Base-by-base conservation (phyloP, 1,139 yeast genomes). In the Debaryomyces nepalensis region DNA sequence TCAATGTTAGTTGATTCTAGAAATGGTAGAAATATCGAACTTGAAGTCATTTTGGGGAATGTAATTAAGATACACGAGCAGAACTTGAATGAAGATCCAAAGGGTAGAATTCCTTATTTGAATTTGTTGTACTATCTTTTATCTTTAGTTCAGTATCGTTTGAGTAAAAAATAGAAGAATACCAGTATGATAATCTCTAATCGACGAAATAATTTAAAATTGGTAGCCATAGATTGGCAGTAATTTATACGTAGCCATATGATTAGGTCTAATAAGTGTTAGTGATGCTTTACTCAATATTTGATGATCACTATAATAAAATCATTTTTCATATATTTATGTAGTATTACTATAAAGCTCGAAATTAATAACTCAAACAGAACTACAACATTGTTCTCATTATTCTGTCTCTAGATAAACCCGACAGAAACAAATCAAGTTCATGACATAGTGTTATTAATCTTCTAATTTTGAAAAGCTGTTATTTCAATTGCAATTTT, bases 1-100 rank as follows among this genome's bases (percentile, higher is more conserved):
- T 65, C 70, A 8, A 68, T 68, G 73, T 55, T 66, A 44, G 70
- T 68, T 8, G 73, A 67, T 46, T 51, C 54, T 9, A 50, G 65
- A 34, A 58, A 64, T 29, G 52, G 55, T 7, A 59, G 68, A 37
- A 56, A 55, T 21, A 60, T 66, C 39, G 73, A 68, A 44, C 54
- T 65, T 39, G 70, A 68, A 40, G 57, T 59, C 27, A 63, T 63
- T 24, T 50, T 62, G 43, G 67, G 64, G 3, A 63, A 61, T 40
- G 50, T 61, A 26, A 42, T 62, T 21, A 41, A 39, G 10, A 52
- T 52, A 11, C 54, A 53, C 41, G 26, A 43, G 4, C 33, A 21
- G 38, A 38, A 39, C 5, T 39, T 49, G 14, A 42, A 45, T 21
- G 48, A 37, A 5, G 43, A 50, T 20, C 37, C 44, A n/a, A 45